phyloP scores from a whole-genome alignment of 1,139 yeast genomes.

The Suhomyces chickasaworum region DNA sequence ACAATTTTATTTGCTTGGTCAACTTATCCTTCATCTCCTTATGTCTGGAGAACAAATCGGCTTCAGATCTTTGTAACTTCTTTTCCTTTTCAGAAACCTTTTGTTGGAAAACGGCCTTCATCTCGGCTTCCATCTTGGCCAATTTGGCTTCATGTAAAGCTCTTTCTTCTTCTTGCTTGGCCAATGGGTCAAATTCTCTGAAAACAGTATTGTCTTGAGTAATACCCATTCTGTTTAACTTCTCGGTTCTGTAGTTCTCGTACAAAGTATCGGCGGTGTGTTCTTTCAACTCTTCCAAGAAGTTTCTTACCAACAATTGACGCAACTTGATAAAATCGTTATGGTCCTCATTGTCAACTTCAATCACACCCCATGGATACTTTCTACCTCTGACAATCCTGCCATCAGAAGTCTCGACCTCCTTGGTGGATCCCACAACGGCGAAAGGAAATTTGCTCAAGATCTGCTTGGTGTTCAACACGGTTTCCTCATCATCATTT shows the following conservation, averaged over 20 bases:
- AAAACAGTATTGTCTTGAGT: constrained; percentile 91
- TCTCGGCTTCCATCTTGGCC: constrained; percentile 92
- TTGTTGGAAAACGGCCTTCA: constrained; percentile 96
- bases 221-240: constrained; percentile 80
- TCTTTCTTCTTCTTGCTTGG: constrained; percentile 93
- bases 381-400: constrained; percentile 85
- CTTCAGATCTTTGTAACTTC: constrained; percentile 95
- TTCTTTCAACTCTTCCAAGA: constrained; percentile 92
- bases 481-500: constrained; percentile 85
- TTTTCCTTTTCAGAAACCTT: constrained; percentile 97
- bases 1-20: constrained; percentile 79
- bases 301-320: constrained; percentile 85
- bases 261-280: constrained; percentile 74
- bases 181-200: constrained; percentile 90
- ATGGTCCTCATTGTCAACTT: constrained; percentile 92
- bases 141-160: constrained; percentile 91
- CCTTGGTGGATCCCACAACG: constrained; percentile 84
- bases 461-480: constrained; percentile 64
- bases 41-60: constrained; percentile 92
- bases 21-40: constrained; percentile 96
- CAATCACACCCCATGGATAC: constrained; percentile 98
- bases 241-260: constrained; percentile 87
- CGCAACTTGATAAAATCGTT: constrained; percentile 91
- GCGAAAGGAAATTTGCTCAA: constrained; percentile 86
- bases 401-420: constrained; percentile 75